Base-by-base conservation (phyloP, 257 asterid species). In the Primulina tabacum region DNA sequence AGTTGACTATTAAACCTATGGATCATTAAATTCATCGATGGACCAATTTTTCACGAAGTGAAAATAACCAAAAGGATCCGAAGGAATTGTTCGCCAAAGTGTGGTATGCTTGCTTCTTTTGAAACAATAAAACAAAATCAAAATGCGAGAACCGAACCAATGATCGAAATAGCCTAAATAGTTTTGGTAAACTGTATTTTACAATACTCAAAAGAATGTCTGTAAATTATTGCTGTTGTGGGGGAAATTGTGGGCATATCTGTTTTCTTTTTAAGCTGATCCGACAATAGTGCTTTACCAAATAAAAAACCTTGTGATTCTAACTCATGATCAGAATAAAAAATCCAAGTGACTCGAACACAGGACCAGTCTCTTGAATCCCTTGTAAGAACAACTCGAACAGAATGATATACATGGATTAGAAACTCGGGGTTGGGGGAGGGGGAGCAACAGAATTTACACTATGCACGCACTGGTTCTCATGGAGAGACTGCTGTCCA, bases 401-500 rank as follows among this genome's bases (percentile, higher is more conserved):
- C n/a, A n/a, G n/a, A n/a, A n/a, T n/a, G n/a, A n/a, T n/a, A n/a
- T n/a, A n/a, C n/a, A n/a, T n/a, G n/a, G n/a, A n/a, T n/a, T n/a
- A n/a, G n/a, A n/a, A n/a, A n/a, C n/a, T n/a, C n/a, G n/a, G 0
- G 24, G 24, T 21, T 21, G 24, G 24, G 24, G 24, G 24, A 21
- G 24, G 24, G 24, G 24, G 24, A 21, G 69, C 78, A 74, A 62
- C 60, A 68, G 50, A 71, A 72, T 62, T 65, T 55, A 71, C 40
- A 58, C 78, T 71, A 62, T 68, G 62, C 74, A 71, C 72, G 29
- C 55, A 67, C 73, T 66, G 65, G 2, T 74, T 52, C 63, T 37
- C 50, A 29, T 70, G 72, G 64, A 60, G 33, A 52, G 73, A 57
- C 68, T 61, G 67, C 64, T 66, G 62, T 65, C 73, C 76, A 75